These are phyloP conservation scores for Ceratocystis huliohia DNA, from an alignment of 2,329 filamentous ascomycete genomes.

Conservation along the genomic window DNA sequence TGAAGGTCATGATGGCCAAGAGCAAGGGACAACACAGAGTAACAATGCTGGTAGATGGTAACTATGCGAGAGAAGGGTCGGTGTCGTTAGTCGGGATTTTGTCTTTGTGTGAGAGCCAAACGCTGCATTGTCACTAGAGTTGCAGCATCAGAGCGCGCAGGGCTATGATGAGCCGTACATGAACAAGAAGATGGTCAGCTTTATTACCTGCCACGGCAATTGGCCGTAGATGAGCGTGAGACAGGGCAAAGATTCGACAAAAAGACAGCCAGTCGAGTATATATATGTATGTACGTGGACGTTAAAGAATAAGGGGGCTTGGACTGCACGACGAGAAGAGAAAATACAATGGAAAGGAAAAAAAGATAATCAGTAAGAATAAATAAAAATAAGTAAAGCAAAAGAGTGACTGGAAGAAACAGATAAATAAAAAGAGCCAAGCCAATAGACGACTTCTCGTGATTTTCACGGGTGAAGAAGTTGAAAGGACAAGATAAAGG, in stretches of 20 bases:
- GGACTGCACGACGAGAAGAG: background rate
- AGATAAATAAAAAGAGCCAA: background rate
- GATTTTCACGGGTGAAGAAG: background rate
- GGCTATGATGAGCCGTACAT: background rate
- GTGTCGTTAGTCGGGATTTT: conserved; percentile 6
- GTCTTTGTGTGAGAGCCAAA: background rate
- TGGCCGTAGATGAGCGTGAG: background rate
- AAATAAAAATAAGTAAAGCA: background rate
- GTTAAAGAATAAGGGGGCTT: background rate
- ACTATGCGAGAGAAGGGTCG: background rate
- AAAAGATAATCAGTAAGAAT: conserved; percentile 3
- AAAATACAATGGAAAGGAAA: background rate
- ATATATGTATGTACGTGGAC: background rate
- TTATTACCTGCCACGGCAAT: background rate
- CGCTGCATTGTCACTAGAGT: background rate
- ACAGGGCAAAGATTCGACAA: background rate
- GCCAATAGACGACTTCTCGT: background rate
- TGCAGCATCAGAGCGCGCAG: background rate
- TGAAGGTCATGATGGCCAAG: conserved; percentile 28
- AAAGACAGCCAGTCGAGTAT: too few relatives aligned
- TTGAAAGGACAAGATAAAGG: background rate
- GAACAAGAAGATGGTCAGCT: background rate
- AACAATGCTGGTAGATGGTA: background rate
- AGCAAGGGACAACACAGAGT: background rate
- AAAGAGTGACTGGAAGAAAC: conserved; percentile 9